Base-by-base conservation (phyloP, 305 asterid genomes). In the Fraxinus baroniana region DNA sequence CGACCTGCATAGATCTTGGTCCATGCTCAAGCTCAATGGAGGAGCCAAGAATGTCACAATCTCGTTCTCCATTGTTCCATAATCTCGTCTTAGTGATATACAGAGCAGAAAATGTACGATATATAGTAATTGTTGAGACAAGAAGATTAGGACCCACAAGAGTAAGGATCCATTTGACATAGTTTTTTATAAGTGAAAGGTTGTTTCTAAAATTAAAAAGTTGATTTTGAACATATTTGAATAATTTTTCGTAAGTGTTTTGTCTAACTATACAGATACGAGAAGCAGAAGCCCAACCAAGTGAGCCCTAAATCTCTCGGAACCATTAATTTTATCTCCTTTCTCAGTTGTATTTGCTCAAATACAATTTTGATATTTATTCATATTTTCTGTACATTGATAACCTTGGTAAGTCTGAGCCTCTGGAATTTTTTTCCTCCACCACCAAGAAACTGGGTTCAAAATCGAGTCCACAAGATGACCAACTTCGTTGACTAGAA, bases 331-430 rank as follows among this genome's bases (percentile, higher is more conserved):
- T 4, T 90, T 92, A 49, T 92, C 89, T 79, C 97, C 98, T 78
- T 89, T 82, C 83, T 95, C 98, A 79, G 87, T 94, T 82, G 90
- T 93, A 84, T 95, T 95, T 85, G 86, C 85, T 76, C 91, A 82
- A 73, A 87, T 94, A 82, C 94, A n/a, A n/a, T 22, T 3, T 24
- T 64, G 7, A 9, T 9, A 62, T 64, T 3, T 64, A 22, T 64
- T 64, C 33, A 24, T 64, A 64, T 64, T 55, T 62, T 62, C 71
- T 62, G 6, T 8, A 22, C 17, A 22, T n/a, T 22, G 70, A 57
- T 18, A 7, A 20, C 68, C 2, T 57, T 18, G 28, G 13, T 18
- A 57, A 57, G 32, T 62, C 30, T 60, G 17, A 62, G 71, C 32
- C 71, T 62, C 32, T 8, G 70, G 70, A 62, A 62, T 22, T 7